phyloP scores from a whole-genome alignment of 257 asterid genomes.

The Przewalskia tangutica region DNA sequence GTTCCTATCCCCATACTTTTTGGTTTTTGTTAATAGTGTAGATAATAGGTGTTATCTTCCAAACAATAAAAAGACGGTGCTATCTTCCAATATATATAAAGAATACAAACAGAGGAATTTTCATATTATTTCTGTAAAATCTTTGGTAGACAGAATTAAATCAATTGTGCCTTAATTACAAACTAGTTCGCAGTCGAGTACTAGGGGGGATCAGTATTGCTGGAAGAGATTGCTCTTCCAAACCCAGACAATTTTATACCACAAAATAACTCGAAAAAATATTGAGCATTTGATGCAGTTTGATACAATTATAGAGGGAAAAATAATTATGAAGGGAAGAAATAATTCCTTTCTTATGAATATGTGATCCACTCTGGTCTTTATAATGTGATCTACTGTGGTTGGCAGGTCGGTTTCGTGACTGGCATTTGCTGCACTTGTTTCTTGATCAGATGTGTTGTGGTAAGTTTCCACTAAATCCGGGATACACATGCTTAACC shows the following conservation, averaged over 20 bases:
- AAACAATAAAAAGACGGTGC: too few relatives aligned
- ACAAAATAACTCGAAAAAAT: too few relatives aligned
- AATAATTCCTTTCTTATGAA: background rate
- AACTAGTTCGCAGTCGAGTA: background rate
- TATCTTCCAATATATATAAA: background rate
- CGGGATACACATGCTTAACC: background rate
- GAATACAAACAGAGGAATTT: background rate
- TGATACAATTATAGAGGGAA: too few relatives aligned
- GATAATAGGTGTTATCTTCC: background rate
- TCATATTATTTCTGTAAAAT: background rate
- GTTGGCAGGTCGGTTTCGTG: slow-evolving; percentile 32
- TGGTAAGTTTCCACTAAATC: slow-evolving; percentile 17
- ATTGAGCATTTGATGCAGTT: background rate
- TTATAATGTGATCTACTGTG: background rate
- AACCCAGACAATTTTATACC: background rate
- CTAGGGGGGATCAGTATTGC: background rate
- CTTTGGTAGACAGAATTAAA: background rate
- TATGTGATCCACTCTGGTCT: background rate
- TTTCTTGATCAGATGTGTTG: slow-evolving; percentile 31
- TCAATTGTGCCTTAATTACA: background rate
- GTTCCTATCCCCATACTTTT: background rate
- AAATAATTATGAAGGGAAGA: background rate
- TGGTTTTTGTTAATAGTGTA: background rate
- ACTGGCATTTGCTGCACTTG: slow-evolving; percentile 32
- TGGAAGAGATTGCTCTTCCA: background rate